phyloP scores from a whole-genome alignment of 352 stramenopile genomes.

The Phytophthora tubulina region DNA sequence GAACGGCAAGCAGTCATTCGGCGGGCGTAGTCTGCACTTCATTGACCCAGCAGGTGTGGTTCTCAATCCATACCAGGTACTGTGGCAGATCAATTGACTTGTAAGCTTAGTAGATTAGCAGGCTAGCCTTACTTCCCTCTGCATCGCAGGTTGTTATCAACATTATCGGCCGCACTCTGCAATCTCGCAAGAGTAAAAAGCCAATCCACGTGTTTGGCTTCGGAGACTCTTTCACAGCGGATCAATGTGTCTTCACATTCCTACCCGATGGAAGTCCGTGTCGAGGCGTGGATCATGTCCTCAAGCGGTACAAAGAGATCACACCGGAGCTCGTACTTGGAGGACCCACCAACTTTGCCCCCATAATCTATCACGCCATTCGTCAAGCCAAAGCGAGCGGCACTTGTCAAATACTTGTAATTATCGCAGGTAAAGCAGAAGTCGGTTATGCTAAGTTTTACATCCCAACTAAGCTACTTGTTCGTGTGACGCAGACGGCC shows the following conservation, averaged over 20 bases:
- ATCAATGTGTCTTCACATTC: constrained; percentile 69
- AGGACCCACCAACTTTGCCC: constrained; percentile 83
- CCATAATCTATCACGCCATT: constrained; percentile 81
- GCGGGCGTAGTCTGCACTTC: constrained; percentile 68
- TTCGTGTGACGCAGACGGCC: constrained; percentile 47
- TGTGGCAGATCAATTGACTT: background rate
- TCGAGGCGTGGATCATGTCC: constrained; percentile 63
- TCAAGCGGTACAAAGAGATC: constrained; percentile 63
- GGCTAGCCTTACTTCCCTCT: background rate
- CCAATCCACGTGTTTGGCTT: constrained; percentile 83
- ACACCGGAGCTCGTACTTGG: constrained; percentile 57
- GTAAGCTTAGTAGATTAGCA: background rate
- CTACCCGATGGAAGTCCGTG: constrained; percentile 48
- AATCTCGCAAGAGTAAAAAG: constrained; percentile 76
- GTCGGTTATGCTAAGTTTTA: background rate
- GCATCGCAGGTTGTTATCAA: constrained; percentile 63
- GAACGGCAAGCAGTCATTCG: constrained; percentile 74
- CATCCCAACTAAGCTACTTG: background rate
- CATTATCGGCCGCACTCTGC: constrained; percentile 73
- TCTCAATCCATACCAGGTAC: constrained; percentile 77
- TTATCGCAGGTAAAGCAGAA: constrained; percentile 55
- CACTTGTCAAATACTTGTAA: constrained; percentile 80
- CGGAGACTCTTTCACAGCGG: constrained; percentile 64
- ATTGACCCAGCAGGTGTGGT: constrained; percentile 60
- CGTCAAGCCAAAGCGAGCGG: constrained; percentile 53